phyloP scores from a whole-genome alignment of 1,139 yeast species.

The Blastobotrys arbuscula region DNA sequence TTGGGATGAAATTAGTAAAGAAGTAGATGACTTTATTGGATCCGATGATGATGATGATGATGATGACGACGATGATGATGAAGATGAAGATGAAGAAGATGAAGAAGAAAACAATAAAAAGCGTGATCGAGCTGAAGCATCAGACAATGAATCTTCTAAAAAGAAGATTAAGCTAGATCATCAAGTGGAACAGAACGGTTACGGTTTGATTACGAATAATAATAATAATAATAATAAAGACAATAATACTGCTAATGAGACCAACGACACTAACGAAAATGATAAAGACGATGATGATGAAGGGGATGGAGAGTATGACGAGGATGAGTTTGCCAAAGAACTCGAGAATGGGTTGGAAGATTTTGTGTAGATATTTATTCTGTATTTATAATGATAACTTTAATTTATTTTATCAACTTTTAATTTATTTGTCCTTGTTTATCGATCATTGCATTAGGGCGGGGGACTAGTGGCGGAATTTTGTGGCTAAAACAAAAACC shows the following conservation, averaged over 20 bases:
- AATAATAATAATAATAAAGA: constrained; percentile 26
- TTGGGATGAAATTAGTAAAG: constrained; percentile 37
- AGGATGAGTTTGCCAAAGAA: constrained; percentile 40
- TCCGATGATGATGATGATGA: constrained; percentile 31
- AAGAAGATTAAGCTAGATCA: not conserved
- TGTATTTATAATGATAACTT: not conserved
- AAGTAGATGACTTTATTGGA: constrained; percentile 35
- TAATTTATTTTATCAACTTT: not conserved
- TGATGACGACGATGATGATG: constrained; percentile 27
- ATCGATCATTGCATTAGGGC: not conserved
- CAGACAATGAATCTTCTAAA: too few species aligned
- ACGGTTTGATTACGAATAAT: too few species aligned
- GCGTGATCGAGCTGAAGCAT: too few species aligned
- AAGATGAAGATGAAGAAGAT: constrained; percentile 15
- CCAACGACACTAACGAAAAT: constrained; percentile 7
- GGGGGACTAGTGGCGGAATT: not conserved
- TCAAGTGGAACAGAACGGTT: constrained; percentile 1
- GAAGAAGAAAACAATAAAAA: constrained; percentile 17
- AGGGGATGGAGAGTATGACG: constrained; percentile 26
- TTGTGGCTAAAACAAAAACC: not conserved
- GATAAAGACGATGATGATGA: constrained; percentile 17
- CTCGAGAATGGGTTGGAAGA: constrained; percentile 27
- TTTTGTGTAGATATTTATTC: not conserved
- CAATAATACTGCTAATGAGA: constrained; percentile 25
- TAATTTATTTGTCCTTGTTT: not conserved